A percentile compares a stretch with the other conserved stretches of the same genome.
phyloP scores from a whole-genome alignment of 352 stramenopile species.

The Peronospora tabacina region DNA sequence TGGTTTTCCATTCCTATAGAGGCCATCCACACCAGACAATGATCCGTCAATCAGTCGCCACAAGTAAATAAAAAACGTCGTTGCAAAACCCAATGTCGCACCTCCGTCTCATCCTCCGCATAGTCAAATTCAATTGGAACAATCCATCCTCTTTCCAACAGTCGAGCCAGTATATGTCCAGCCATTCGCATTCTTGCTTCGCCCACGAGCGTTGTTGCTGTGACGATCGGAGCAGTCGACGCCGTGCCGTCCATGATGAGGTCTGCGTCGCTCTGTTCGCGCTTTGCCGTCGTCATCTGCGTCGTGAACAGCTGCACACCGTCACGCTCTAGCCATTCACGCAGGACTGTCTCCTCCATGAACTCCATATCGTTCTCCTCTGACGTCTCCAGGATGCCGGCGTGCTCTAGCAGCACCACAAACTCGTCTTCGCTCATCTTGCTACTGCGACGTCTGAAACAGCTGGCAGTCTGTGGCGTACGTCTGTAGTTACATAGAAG shows the following conservation, averaged over 20 bases:
- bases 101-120: constrained; percentile 38
- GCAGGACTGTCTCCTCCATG: constrained; percentile 51
- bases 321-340: constrained; percentile 65
- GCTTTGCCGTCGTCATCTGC: constrained; percentile 20
- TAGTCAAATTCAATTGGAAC: constrained; percentile 45
- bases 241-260: constrained; percentile 23
- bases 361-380: constrained; percentile 67
- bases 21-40: neutral
- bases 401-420: constrained; percentile 75
- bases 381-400: constrained; percentile 61
- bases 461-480: neutral
- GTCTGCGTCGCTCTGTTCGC: constrained; percentile 15
- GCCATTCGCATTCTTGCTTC: constrained; percentile 35
- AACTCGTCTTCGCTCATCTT: constrained; percentile 81
- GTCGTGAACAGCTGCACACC: constrained; percentile 54
- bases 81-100: constrained; percentile 1
- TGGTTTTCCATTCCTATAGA: constrained; percentile 35
- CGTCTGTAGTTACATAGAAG: no score
- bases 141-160: constrained; percentile 59
- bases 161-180: constrained; percentile 37
- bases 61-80: neutral
- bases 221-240: constrained; percentile 14
- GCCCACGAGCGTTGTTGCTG: constrained; percentile 24
- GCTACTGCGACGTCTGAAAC: neutral
- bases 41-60: neutral